Evolutionary conservation across 2,329 filamentous ascomycete genomes (phyloP).

Genomic region (Nemania serpens): DNA sequence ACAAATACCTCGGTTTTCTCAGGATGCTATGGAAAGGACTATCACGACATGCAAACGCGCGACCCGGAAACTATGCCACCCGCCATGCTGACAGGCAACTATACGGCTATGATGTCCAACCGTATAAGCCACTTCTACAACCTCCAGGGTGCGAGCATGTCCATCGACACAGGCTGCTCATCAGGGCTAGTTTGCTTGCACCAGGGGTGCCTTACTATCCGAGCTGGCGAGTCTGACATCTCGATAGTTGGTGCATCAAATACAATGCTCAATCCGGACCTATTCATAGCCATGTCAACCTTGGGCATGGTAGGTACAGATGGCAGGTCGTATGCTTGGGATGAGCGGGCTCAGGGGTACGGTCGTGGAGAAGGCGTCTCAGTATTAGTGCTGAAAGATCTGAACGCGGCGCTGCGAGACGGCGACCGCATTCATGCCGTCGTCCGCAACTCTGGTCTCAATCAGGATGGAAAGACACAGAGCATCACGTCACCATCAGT

Average conservation of each 20-base stretch:
- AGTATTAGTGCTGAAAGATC: slow-evolving; percentile 11
- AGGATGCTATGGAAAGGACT: background rate
- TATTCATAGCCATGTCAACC: background rate
- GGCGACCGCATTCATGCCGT: slow-evolving; percentile 45
- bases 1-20: slow-evolving; percentile 19
- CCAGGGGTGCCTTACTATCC: background rate
- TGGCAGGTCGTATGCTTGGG: slow-evolving; percentile 15
- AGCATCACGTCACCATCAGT: slow-evolving; percentile 52
- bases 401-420: slow-evolving; percentile 19
- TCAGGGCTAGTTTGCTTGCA: background rate
- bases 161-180: slow-evolving; percentile 17
- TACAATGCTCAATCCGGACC: background rate
- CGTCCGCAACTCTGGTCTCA: slow-evolving; percentile 45
- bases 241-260: slow-evolving; percentile 1
- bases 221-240: background rate
- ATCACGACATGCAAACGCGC: background rate
- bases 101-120: slow-evolving; percentile 16
- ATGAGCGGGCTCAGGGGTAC: slow-evolving; percentile 25
- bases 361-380: slow-evolving; percentile 22
- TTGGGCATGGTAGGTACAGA: background rate
- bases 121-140: slow-evolving; percentile 16
- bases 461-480: slow-evolving; percentile 49
- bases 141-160: slow-evolving; percentile 11
- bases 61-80: background rate
- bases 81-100: background rate